A percentile compares a stretch with the other conserved stretches of the same genome.
Evolutionary conservation across 163 green algal genomes (phyloP).

Genomic region (Scenedesmus sp.): DNA sequence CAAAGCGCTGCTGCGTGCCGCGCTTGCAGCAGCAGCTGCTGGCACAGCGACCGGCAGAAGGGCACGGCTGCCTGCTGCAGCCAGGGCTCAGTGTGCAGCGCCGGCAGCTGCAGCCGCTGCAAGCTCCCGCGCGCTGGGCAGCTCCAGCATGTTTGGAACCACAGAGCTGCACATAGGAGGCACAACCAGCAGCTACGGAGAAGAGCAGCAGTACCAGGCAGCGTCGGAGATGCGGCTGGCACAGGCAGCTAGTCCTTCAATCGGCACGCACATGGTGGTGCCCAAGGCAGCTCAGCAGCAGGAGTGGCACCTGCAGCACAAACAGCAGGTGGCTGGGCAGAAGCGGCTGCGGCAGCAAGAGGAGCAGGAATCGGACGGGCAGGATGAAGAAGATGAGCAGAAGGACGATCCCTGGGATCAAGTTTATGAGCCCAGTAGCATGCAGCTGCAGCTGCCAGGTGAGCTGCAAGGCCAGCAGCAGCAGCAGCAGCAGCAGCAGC

Average conservation of each 20-base stretch:
- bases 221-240: background rate
- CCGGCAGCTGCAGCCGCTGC: background rate
- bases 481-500: constrained; percentile 19
- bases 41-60: background rate
- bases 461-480: background rate
- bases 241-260: background rate
- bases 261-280: background rate
- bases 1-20: background rate
- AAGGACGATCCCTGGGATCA: background rate
- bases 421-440: background rate
- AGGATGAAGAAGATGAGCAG: background rate
- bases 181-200: constrained; percentile 20
- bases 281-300: background rate
- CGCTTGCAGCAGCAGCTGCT: constrained; percentile 3
- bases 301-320: background rate
- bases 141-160: constrained; percentile 23
- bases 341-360: background rate
- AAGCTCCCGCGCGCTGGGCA: background rate
- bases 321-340: background rate
- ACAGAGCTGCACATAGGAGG: constrained; percentile 11
- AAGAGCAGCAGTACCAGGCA: background rate
- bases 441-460: background rate
- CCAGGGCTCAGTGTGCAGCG: background rate
- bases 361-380: background rate
- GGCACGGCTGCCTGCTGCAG: background rate